A percentile compares a stretch with the other conserved stretches of the same genome.
Conservation (phyloP, 2,329 filamentous ascomycete genomes). For the Allantophomopsis cytisporea region DNA sequence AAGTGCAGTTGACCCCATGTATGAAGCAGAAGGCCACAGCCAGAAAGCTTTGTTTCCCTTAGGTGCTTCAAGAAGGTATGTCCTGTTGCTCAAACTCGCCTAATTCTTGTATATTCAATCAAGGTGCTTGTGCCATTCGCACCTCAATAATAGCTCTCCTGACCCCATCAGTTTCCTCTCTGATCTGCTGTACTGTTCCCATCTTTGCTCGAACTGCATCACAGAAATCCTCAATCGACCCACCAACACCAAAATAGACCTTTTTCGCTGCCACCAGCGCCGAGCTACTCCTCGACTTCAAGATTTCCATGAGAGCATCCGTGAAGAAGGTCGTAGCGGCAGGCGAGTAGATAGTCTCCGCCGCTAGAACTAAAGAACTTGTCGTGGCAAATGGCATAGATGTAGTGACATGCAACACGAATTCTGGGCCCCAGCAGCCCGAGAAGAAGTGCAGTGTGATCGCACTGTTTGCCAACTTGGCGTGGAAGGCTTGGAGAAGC, state of each 20-base stretch:
- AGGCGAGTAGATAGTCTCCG: conserved; percentile 76
- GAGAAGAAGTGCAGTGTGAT: conserved; percentile 56
- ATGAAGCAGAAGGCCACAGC: too few species aligned
- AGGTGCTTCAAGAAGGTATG: too few species aligned
- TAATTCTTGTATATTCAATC: too few species aligned
- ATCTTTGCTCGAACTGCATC: conserved; percentile 34
- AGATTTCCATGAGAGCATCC: conserved; percentile 46
- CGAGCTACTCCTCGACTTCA: conserved; percentile 30
- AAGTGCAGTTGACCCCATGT: too few species aligned
- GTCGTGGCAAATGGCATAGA: conserved; percentile 13
- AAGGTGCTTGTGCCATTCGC: too few species aligned
- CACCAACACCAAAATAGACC: conserved; percentile 75
- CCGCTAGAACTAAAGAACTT: conserved; percentile 45
- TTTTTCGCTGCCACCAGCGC: conserved; percentile 65
- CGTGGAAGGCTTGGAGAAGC: conserved; percentile 46
- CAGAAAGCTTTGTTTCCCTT: too few species aligned
- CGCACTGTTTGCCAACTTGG: conserved; percentile 30
- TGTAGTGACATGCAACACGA: conserved; percentile 40
- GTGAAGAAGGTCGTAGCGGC: conserved; percentile 57
- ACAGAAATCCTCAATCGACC: conserved; percentile 65
- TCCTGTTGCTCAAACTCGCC: too few species aligned
- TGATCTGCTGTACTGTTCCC: conserved; percentile 31
- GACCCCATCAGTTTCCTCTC: conserved; percentile 47
- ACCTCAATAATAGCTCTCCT: conserved; percentile 41
- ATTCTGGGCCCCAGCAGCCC: conserved; percentile 57